These are phyloP conservation scores for Tetradesmus lagerheimii DNA, from an alignment of 139 green algal genomes.

Conservation along the genomic window DNA sequence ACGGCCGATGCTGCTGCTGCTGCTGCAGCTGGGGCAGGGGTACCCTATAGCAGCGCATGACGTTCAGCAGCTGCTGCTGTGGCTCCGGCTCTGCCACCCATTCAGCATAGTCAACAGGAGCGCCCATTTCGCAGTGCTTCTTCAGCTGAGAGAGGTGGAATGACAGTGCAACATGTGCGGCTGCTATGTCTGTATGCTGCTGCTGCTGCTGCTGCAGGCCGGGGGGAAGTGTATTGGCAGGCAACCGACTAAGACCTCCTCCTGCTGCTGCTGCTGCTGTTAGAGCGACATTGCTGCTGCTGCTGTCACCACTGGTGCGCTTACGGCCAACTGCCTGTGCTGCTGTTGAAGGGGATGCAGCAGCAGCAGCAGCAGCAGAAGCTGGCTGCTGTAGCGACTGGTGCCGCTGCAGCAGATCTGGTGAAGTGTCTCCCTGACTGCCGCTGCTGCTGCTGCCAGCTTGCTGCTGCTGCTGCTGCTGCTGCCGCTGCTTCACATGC, in stretches of 20 bases:
- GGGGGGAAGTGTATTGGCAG: not conserved
- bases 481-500: not conserved
- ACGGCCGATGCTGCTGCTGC: not conserved
- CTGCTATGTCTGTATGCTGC: not conserved
- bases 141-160: not conserved
- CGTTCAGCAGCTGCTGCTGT: not conserved
- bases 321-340: not conserved
- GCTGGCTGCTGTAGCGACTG: not conserved
- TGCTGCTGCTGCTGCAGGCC: not conserved
- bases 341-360: not conserved
- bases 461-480: constrained; percentile 1
- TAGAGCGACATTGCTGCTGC: not conserved
- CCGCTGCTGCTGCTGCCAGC: not conserved
- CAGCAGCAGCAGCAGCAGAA: not conserved
- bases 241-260: not conserved
- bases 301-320: too few relatives aligned
- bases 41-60: not conserved
- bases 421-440: not conserved
- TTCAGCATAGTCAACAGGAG: not conserved
- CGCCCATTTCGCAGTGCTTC: not conserved
- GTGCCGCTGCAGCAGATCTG: not conserved
- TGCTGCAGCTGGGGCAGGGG: not conserved
- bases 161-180: not conserved
- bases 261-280: not conserved
- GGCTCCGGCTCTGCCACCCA: not conserved